Evolutionary conservation across 208 protist genomes (phyloP), one percentile per base, ranked within the genome.

Genomic region (Leptomonas pyrrhocoris): DNA sequence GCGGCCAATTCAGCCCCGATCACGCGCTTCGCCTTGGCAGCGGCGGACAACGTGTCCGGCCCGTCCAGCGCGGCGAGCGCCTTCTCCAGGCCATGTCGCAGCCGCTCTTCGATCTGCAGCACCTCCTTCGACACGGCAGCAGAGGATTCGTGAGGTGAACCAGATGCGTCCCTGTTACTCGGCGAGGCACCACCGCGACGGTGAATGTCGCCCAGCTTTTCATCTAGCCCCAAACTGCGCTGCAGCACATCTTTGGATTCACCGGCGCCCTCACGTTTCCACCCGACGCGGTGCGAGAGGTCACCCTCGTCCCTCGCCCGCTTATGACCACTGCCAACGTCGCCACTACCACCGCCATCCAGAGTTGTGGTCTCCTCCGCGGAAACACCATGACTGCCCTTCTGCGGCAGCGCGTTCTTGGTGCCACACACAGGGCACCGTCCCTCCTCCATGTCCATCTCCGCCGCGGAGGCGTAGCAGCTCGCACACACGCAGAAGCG

Each of bases 401-500:
- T 45, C 23, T 45, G 36, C 27, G 2, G 5, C 31, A 48, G 8
- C 3, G 34, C 30, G 38, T 6, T 54, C 50, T 28, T 62, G 5
- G 31, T 61, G 28, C 89, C 89, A 56, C 90, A 95, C 38, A 95
- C 86, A 12, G 83, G 83, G 62, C 90, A 95, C 42, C 81, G 75
- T 3, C 73, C 63, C 49, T 86, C 88, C 30, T 81, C 74, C 45
- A 77, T 76, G 40, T 88, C 76, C 90, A 94, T 93, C 36, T 77
- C 73, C 27, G 73, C 63, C 4, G 87, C 90, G 0, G 84, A 74
- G 13, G 80, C 77, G 34, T 80, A 69, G 65, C 90, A 95, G 11
- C 40, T 68, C 31, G 28, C 45, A 63, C 90, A 95, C 25, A 85
- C 84, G 16, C 65, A 61, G 48, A 84, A 88, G 40, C 59, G 51